These are phyloP conservation scores for Colletotrichum agaves DNA, from an alignment of 2,329 filamentous ascomycete species.

Conservation along the genomic window DNA sequence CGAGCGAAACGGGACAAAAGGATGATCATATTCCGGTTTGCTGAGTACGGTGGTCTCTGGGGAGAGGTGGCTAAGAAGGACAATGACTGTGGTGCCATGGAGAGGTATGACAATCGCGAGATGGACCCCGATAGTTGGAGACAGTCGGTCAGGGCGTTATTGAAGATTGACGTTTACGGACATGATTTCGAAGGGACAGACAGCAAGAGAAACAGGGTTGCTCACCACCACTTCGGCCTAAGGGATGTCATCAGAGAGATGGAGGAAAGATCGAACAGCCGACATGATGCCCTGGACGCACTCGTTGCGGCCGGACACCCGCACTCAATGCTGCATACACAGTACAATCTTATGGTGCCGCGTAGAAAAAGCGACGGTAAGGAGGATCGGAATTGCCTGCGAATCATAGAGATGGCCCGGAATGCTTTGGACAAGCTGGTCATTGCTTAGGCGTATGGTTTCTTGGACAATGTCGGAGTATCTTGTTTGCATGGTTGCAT, in stretches of 20 bases:
- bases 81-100: constrained; percentile 43
- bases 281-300: constrained; percentile 62
- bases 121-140: constrained; percentile 67
- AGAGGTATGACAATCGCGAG: constrained; percentile 53
- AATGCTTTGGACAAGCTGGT: constrained; percentile 64
- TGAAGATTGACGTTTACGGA: constrained; percentile 69
- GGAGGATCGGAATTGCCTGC: constrained; percentile 56
- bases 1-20: constrained; percentile 55
- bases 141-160: constrained; percentile 61
- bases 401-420: constrained; percentile 65
- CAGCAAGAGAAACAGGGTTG: constrained; percentile 20
- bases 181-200: constrained; percentile 44
- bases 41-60: constrained; percentile 62
- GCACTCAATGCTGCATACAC: constrained; percentile 43
- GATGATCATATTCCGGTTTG: constrained; percentile 57
- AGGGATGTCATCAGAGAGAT: constrained; percentile 64
- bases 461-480: background rate
- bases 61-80: constrained; percentile 44
- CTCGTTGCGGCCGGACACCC: constrained; percentile 53
- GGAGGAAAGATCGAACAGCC: constrained; percentile 59
- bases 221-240: constrained; percentile 56
- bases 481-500: background rate
- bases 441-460: constrained; percentile 55
- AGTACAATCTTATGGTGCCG: constrained; percentile 42
- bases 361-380: constrained; percentile 49